Evolutionary conservation across 306 rosid genomes (phyloP), one percentile per base, ranked within the genome.

Genomic region (Sindora glabra): DNA sequence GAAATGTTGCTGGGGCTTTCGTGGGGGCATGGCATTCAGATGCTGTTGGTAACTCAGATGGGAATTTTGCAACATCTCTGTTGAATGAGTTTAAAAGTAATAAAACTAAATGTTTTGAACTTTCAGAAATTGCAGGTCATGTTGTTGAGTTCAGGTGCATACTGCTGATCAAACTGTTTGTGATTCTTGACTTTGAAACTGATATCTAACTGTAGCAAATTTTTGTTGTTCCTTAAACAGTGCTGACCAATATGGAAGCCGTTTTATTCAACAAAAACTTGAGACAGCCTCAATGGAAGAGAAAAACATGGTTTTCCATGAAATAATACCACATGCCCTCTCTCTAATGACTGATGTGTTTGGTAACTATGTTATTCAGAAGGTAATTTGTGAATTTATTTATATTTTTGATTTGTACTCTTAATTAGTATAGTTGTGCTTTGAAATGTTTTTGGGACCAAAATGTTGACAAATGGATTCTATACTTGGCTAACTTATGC

Each of bases 311-410:
- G 94, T 90, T 76, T 90, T 86, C 74, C 78, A 80, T 81, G 97
- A 90, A 83, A 84, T 90, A 50, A 86, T 86, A 96, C 97, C 96
- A 16, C 89, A 90, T 8, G 95, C 97, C 17, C 87, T 90, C 54
- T 74, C 89, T 63, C 70, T 90, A 44, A 90, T 90, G 94, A 90
- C 97, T 47, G 97, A 90, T 78, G 97, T 90, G 47, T 90, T 90
- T 34, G 97, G 97, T 70, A 90, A 90, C 79, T 90, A 90, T 77
- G 97, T 91, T 37, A 80, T 91, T 74, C 97, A 91, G 72, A 91
- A 91, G 96, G 97, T 91, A 83, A 52, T 65, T 15, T 53, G 7
- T 6, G 62, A 10, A 27, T 59, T 11, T 18, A 5, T 17, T 59
- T 48, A 15, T 62, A 34, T 54, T 12, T 45, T 23, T 24, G 54